phyloP scores from a whole-genome alignment of 805 yeast genomes.

The Ogataea trehalophila region DNA sequence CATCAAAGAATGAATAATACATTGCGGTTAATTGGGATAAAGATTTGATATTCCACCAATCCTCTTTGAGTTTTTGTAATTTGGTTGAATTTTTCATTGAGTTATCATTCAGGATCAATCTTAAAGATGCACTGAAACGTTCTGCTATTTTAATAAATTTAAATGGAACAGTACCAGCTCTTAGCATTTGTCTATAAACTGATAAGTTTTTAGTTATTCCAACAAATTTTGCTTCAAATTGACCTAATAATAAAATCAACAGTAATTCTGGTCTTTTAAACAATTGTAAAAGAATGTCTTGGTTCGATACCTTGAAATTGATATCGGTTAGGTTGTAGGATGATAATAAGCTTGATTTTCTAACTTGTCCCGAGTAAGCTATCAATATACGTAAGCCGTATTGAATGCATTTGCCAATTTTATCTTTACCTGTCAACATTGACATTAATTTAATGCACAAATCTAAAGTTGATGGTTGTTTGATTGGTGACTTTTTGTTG shows the following conservation, averaged over 20 bases:
- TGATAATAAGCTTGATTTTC: slow-evolving; percentile 20
- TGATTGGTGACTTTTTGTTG: slow-evolving; percentile 1
- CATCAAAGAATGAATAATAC: slow-evolving; percentile 65
- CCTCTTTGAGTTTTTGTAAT: slow-evolving; percentile 19
- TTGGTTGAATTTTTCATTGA: slow-evolving; percentile 13
- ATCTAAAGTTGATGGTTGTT: slow-evolving; percentile 12
- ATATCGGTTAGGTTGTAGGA: slow-evolving; percentile 9
- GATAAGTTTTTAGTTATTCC: slow-evolving; percentile 46
- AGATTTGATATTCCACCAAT: slow-evolving; percentile 40
- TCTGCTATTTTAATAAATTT: slow-evolving; percentile 36
- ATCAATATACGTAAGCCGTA: slow-evolving; percentile 51
- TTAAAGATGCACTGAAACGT: slow-evolving; percentile 27
- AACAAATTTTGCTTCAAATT: slow-evolving; percentile 35
- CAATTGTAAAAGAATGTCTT: slow-evolving; percentile 21
- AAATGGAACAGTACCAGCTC: slow-evolving; percentile 70
- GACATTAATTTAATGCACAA: slow-evolving; percentile 49
- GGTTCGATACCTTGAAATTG: slow-evolving; percentile 23
- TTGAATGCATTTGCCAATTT: slow-evolving; percentile 59
- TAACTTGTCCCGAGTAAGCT: slow-evolving; percentile 38
- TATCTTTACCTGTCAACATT: slow-evolving; percentile 65
- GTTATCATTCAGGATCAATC: slow-evolving; percentile 9
- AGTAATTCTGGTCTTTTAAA: slow-evolving; percentile 27
- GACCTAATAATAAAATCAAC: slow-evolving; percentile 33
- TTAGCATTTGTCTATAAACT: slow-evolving; percentile 58
- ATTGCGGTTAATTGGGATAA: slow-evolving; percentile 49